These are phyloP conservation scores for Plasmodium yoelii DNA, from an alignment of 169 alveolate genomes.

Conservation along the genomic window DNA sequence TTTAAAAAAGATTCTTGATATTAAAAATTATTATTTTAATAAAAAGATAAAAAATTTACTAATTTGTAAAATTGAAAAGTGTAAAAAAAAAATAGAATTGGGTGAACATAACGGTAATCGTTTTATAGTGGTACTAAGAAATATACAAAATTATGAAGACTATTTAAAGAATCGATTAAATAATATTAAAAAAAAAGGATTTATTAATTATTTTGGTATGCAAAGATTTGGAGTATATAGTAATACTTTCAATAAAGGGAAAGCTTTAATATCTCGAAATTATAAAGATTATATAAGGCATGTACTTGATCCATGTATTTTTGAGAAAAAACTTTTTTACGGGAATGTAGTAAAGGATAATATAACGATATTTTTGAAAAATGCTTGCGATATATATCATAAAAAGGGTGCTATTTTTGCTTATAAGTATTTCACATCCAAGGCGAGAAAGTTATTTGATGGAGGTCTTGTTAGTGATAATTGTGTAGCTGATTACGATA, in stretches of 20 bases:
- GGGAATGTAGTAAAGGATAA: constrained; percentile 64
- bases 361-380: constrained; percentile 48
- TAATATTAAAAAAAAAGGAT: constrained; percentile 67
- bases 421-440: constrained; percentile 35
- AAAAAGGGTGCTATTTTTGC: constrained; percentile 71
- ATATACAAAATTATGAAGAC: constrained; percentile 65
- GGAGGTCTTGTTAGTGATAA: not conserved
- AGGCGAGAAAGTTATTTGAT: constrained; percentile 35
- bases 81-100: constrained; percentile 42
- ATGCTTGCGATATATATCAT: constrained; percentile 51
- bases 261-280: constrained; percentile 54
- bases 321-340: constrained; percentile 55
- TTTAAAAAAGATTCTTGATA: constrained; percentile 1
- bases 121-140: constrained; percentile 58
- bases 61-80: constrained; percentile 59
- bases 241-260: constrained; percentile 75
- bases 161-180: constrained; percentile 55
- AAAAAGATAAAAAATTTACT: constrained; percentile 23
- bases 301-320: constrained; percentile 69
- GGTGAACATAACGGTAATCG: constrained; percentile 74
- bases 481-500: constrained; percentile 7
- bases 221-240: constrained; percentile 75
- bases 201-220: constrained; percentile 77
- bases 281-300: constrained; percentile 66
- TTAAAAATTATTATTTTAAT: constrained; percentile 12